Evolutionary conservation across 139 green algal genomes (phyloP).

Genomic region (Tetraselmis chui): DNA sequence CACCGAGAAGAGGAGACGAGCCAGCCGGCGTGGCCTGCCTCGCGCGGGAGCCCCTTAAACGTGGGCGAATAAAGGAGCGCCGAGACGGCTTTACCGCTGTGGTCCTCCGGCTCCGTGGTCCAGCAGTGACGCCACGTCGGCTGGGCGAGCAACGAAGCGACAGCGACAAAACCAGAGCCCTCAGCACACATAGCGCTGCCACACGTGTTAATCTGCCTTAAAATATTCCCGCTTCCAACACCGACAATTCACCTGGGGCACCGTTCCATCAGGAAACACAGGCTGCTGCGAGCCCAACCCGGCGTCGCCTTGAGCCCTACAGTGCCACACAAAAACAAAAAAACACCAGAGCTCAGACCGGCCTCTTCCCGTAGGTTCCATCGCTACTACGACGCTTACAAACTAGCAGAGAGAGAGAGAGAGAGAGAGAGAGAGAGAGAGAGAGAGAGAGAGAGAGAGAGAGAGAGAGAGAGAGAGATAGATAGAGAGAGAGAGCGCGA

Average conservation of each 20-base stretch:
- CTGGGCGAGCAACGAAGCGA: too few species aligned
- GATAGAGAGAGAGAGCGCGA: too few species aligned
- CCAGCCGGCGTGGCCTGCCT: constrained; percentile 47
- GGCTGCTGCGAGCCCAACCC: neutral
- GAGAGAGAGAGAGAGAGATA: too few species aligned
- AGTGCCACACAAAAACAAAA: neutral
- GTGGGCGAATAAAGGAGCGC: constrained; percentile 16
- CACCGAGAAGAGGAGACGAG: constrained; percentile 24
- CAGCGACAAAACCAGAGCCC: too few species aligned
- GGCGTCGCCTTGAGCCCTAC: neutral
- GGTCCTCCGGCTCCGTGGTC: constrained; percentile 23
- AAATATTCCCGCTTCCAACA: neutral
- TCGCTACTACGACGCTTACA: too few species aligned
- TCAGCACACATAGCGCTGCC: too few species aligned
- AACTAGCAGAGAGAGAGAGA: too few species aligned
- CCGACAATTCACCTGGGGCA: neutral
- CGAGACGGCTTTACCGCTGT: constrained; percentile 32
- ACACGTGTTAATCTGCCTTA: too few species aligned
- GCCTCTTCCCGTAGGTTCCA: too few species aligned
- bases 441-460: too few species aligned
- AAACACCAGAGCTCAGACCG: too few species aligned
- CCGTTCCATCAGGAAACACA: neutral
- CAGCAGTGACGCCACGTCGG: constrained; percentile 8
- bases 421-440: too few species aligned
- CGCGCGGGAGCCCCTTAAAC: constrained; percentile 39